These are phyloP conservation scores for Phytophthora litchii DNA, from an alignment of 352 stramenopile species.

Conservation along the genomic window DNA sequence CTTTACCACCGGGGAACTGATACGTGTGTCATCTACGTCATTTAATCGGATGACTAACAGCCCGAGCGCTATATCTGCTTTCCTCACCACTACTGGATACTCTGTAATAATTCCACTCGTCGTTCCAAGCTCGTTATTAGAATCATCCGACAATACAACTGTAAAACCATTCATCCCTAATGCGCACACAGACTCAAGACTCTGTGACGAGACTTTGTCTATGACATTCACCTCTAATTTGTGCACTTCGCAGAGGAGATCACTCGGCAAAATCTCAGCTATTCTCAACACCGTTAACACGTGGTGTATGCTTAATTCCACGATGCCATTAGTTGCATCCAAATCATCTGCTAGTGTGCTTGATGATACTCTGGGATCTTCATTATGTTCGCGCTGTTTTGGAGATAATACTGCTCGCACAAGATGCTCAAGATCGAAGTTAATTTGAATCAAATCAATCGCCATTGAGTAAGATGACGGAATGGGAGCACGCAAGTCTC, in stretches of 20 bases:
- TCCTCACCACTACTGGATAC: conserved; percentile 23
- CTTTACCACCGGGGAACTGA: conserved; percentile 13
- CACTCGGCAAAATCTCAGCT: conserved; percentile 19
- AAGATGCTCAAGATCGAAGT: conserved; percentile 25
- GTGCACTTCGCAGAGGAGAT: conserved; percentile 17
- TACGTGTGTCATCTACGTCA: conserved; percentile 1
- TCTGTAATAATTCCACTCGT: not conserved
- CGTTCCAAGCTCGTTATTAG: conserved; percentile 5
- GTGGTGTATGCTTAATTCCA: not conserved
- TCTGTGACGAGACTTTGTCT: conserved; percentile 4
- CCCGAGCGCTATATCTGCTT: conserved; percentile 10
- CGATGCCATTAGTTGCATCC: not conserved
- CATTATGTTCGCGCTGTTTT: conserved; percentile 7
- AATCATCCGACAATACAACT: conserved; percentile 15
- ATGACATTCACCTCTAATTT: conserved; percentile 25
- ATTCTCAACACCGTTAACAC: conserved; percentile 15
- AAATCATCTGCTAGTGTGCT: not conserved
- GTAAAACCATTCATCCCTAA: conserved; percentile 20
- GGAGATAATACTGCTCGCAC: conserved; percentile 6
- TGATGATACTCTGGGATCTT: not conserved
- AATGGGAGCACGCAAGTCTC: conserved; percentile 26
- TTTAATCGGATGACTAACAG: conserved; percentile 8
- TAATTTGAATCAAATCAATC: conserved; percentile 27
- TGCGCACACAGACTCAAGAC: conserved; percentile 6
- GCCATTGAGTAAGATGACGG: conserved; percentile 21